phyloP scores from a whole-genome alignment of 2,329 filamentous ascomycete genomes.

The Colletotrichum graminicola region DNA sequence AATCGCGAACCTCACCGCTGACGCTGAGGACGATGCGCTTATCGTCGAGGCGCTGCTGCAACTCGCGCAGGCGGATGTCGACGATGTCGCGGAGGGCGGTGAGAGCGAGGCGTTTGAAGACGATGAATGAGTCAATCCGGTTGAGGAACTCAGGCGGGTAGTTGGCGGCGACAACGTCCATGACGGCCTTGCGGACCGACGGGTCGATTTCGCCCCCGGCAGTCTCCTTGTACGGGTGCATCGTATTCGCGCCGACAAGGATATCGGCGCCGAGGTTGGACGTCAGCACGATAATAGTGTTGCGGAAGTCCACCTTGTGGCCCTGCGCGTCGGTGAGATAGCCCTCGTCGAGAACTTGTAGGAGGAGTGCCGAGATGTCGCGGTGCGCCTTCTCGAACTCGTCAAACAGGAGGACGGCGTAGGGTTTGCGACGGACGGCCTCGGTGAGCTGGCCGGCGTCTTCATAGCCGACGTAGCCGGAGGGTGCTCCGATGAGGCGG shows the following conservation, averaged over 20 bases:
- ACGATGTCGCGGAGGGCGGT: slow-evolving; percentile 90
- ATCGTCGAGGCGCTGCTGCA: slow-evolving; percentile 86
- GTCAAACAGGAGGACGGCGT: slow-evolving; percentile 94
- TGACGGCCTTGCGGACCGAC: slow-evolving; percentile 81
- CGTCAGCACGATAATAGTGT: slow-evolving; percentile 95
- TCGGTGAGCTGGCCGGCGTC: slow-evolving; percentile 97
- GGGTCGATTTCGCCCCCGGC: slow-evolving; percentile 77
- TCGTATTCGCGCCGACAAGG: slow-evolving; percentile 79
- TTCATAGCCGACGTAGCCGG: slow-evolving; percentile 96
- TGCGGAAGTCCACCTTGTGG: slow-evolving; percentile 96
- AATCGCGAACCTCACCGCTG: slow-evolving; percentile 78
- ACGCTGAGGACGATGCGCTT: slow-evolving; percentile 84
- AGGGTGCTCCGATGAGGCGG: slow-evolving; percentile 90
- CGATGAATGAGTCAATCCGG: slow-evolving; percentile 94
- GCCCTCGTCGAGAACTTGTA: slow-evolving; percentile 96
- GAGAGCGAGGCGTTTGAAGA: slow-evolving; percentile 88
- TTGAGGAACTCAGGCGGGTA: slow-evolving; percentile 97
- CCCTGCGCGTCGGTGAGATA: slow-evolving; percentile 96
- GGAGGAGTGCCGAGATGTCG: slow-evolving; percentile 90
- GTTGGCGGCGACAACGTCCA: slow-evolving; percentile 82
- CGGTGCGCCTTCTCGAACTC: slow-evolving; percentile 98
- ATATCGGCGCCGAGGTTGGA: slow-evolving; percentile 95
- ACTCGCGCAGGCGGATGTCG: slow-evolving; percentile 87
- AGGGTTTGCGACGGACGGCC: slow-evolving; percentile 93
- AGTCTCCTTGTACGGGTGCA: slow-evolving; percentile 73